Conservation (phyloP, 2,329 filamentous ascomycete species). For the Coleophoma eucalyptorum region DNA sequence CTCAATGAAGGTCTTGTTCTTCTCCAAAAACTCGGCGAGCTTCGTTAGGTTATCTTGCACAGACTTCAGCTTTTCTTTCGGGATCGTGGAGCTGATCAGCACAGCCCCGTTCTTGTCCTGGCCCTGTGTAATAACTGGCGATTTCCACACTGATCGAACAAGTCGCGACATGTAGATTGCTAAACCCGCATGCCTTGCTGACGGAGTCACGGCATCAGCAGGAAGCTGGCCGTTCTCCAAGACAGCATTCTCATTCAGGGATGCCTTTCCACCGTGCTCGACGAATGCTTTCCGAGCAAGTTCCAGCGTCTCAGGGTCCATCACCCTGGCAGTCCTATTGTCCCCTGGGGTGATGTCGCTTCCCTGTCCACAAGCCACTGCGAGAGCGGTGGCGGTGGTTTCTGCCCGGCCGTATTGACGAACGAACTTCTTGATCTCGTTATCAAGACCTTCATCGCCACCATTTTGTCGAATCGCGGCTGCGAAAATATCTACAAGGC, state of each 20-base stretch:
- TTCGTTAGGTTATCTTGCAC: slow-evolving; percentile 80
- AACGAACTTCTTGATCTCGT: slow-evolving; percentile 79
- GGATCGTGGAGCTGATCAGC: slow-evolving; percentile 63
- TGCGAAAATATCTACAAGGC: slow-evolving; percentile 90
- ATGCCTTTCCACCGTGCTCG: slow-evolving; percentile 85
- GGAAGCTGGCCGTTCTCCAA: slow-evolving; percentile 57
- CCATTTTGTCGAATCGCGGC: slow-evolving; percentile 69
- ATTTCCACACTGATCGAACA: slow-evolving; percentile 86
- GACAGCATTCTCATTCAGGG: slow-evolving; percentile 72
- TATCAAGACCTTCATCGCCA: slow-evolving; percentile 77
- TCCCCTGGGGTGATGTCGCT: slow-evolving; percentile 70
- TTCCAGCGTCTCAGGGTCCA: slow-evolving; percentile 82
- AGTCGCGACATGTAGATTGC: slow-evolving; percentile 84
- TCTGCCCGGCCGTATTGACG: slow-evolving; percentile 83
- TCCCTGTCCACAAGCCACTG: slow-evolving; percentile 92
- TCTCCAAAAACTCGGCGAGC: slow-evolving; percentile 75
- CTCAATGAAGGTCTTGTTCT: slow-evolving; percentile 90
- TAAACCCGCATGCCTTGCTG: slow-evolving; percentile 84
- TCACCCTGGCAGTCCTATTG: slow-evolving; percentile 64
- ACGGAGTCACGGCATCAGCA: slow-evolving; percentile 80
- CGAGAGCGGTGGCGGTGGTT: slow-evolving; percentile 84
- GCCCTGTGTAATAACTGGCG: slow-evolving; percentile 60
- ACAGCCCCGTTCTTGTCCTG: slow-evolving; percentile 51
- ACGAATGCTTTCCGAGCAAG: slow-evolving; percentile 85
- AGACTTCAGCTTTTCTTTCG: slow-evolving; percentile 62